Evolutionary conservation across 352 stramenopile species (phyloP), one percentile per base, ranked within the genome.

Genomic region (Globisporangium abappressorium): DNA sequence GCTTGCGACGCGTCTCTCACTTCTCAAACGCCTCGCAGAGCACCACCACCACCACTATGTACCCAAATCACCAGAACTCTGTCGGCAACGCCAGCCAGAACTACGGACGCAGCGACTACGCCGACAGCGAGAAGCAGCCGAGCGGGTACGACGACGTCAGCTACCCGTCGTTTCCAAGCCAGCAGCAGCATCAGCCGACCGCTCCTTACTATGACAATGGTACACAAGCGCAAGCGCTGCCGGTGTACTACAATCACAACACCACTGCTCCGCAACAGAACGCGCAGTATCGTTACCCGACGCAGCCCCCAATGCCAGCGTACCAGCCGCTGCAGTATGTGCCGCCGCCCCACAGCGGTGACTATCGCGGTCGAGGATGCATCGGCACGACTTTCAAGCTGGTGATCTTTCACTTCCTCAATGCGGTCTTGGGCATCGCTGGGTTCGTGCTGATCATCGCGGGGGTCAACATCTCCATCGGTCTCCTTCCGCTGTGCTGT

Each of bases 401-500:
- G 20, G 65, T 73, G 20, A 34, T 93, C 30, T 90, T 91, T 57
- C 80, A 89, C 68, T 41, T 82, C 2, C 57, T 91, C 54, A 93
- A 90, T 62, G 68, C 76, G 12, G 60, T 88, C 22, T 68, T 93
- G n/a, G 83, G 80, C 12, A 77, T 89, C 30, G 57, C 63, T 0
- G 78, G 70, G 7, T 91, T 92, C 68, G 60, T 66, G 14, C 43
- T 85, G 5, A 75, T 92, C 18, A 66, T 90, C 62, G 70, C 71
- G 14, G 74, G 79, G 2, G 65, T 80, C 4, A 73, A 76, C 26
- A 38, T 81, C 9, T 70, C 73, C 18, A 60, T 84, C 43, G 80
- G 73, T 0, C 53, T 92, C 24, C 66, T 92, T 5, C 83, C 85
- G 28, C 47, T 91, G 34, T 91, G 81, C 57, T 93, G 85, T 56